Evolutionary conservation across 2,329 filamentous ascomycete genomes (phyloP).

Genomic region (Onygenales sp.): DNA sequence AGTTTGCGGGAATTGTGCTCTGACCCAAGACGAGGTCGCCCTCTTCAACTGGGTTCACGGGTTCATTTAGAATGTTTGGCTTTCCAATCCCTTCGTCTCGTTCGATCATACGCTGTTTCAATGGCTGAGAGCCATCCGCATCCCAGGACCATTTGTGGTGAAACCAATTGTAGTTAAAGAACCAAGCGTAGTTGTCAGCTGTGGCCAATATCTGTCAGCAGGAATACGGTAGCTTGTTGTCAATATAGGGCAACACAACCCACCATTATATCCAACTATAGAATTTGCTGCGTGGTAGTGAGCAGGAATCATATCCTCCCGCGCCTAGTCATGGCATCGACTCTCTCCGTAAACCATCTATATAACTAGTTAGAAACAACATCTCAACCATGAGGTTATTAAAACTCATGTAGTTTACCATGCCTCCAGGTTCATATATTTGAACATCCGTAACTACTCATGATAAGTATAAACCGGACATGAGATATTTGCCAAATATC

Average conservation of each 20-base stretch:
- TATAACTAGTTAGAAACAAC: background rate
- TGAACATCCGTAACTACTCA: too few relatives aligned
- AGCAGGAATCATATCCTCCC: background rate
- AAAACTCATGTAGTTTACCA: background rate
- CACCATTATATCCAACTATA: background rate
- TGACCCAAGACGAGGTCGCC: background rate
- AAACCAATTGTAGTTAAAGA: conserved; percentile 6
- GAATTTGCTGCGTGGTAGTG: background rate
- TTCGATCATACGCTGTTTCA: background rate
- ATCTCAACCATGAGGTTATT: background rate
- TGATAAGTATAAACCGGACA: too few relatives aligned
- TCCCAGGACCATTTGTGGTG: conserved; percentile 3
- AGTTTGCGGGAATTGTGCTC: conserved; percentile 1
- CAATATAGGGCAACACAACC: background rate
- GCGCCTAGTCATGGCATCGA: background rate
- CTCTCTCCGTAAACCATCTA: conserved; percentile 1
- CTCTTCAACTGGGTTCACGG: background rate
- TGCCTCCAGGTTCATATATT: background rate
- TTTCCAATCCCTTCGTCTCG: background rate
- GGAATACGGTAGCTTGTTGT: background rate
- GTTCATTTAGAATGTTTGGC: background rate
- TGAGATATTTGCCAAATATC: too few relatives aligned
- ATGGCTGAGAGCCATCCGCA: conserved; percentile 1
- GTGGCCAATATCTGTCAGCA: background rate
- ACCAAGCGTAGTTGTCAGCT: conserved; percentile 7